Evolutionary conservation across 73 alveolate genomes (phyloP).

Genomic region (Paramecium octaurelia): DNA sequence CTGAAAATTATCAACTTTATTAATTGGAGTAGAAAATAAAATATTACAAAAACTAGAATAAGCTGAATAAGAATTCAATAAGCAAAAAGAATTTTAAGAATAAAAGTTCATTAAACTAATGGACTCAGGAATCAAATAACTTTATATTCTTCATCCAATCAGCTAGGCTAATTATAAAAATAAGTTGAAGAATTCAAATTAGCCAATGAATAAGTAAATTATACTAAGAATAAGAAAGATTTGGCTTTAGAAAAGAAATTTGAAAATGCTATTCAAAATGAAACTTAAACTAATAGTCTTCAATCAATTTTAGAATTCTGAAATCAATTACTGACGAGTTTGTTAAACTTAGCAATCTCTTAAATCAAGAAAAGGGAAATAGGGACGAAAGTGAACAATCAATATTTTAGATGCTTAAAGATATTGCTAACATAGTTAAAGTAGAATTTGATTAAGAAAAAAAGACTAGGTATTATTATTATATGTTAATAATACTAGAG

Average conservation of each 20-base stretch:
- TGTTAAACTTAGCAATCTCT: no score
- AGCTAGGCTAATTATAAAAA: constrained; percentile 40
- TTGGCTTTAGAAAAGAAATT: constrained; percentile 53
- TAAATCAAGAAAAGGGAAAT: no score
- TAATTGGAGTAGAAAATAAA: constrained; percentile 39
- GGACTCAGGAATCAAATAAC: no score
- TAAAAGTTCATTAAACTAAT: no score
- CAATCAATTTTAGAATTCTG: no score
- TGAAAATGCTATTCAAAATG: constrained; percentile 61
- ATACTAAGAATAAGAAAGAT: constrained; percentile 58
- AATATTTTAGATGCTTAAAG: no score
- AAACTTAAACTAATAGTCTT: constrained; percentile 43
- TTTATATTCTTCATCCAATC: no score
- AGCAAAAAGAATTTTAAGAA: constrained; percentile 14
- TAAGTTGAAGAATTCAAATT: constrained; percentile 68
- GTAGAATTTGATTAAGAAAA: no score
- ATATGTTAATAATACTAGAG: constrained; percentile 52
- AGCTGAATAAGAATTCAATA: constrained; percentile 63
- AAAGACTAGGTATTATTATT: no score
- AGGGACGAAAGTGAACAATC: no score
- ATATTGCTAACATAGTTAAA: no score
- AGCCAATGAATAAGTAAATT: constrained; percentile 57
- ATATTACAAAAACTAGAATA: constrained; percentile 55
- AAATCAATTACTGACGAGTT: no score
- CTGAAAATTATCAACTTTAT: constrained; percentile 11